These are phyloP conservation scores for Exidia glandulosa DNA, from an alignment of 768 basidiomycete genomes.

Conservation along the genomic window DNA sequence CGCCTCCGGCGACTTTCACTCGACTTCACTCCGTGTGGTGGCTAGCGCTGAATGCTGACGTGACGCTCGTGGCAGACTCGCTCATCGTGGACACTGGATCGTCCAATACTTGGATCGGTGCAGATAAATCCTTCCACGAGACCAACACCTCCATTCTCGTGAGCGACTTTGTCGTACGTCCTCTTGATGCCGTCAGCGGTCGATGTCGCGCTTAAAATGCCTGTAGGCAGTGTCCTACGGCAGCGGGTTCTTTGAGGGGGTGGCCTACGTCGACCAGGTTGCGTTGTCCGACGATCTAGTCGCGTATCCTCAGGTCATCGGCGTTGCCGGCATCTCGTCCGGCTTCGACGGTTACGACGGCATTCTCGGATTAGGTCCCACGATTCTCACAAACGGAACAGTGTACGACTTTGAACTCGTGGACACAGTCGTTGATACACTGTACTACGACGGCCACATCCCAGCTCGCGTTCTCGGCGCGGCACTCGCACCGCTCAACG, in stretches of 20 bases:
- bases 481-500: constrained; percentile 35
- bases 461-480: constrained; percentile 36
- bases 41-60: too few species aligned
- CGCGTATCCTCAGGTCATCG: constrained; percentile 37
- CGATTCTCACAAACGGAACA: constrained; percentile 29
- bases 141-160: constrained; percentile 28
- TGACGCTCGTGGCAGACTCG: too few species aligned
- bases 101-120: constrained; percentile 50
- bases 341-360: constrained; percentile 44
- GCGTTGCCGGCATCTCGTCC: constrained; percentile 34
- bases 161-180: constrained; percentile 23
- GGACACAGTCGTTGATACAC: constrained; percentile 47
- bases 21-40: too few species aligned
- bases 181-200: constrained; percentile 22
- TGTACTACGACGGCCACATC: constrained; percentile 37
- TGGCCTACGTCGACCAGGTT: constrained; percentile 9
- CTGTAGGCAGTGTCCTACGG: constrained; percentile 9
- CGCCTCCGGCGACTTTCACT: too few species aligned
- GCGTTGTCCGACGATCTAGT: constrained; percentile 21
- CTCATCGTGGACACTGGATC: constrained; percentile 26
- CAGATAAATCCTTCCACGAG: constrained; percentile 32
- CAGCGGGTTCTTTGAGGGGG: constrained; percentile 1
- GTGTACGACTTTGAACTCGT: constrained; percentile 24
- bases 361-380: constrained; percentile 36
- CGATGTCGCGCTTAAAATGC: constrained; percentile 6